Evolutionary conservation across 148 eudicot genomes (phyloP).

Genomic region (Cornus florida): DNA sequence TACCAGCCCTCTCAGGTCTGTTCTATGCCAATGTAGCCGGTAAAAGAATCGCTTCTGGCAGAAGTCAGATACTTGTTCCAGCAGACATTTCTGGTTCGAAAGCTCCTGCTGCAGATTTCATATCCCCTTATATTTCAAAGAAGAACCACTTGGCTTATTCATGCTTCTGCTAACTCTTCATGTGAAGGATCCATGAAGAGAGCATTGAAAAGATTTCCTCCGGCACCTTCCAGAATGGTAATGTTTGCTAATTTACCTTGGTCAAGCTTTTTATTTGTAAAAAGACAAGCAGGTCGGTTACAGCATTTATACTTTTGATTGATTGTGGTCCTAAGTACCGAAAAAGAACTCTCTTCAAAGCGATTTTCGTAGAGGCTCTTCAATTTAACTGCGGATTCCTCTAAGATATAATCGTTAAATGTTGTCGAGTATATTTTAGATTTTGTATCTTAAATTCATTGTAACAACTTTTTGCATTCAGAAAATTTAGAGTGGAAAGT

Average conservation of each 20-base stretch:
- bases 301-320: not conserved
- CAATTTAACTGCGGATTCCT: not conserved
- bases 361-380: not conserved
- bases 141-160: constrained; percentile 91
- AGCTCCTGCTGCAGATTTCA: constrained; percentile 51
- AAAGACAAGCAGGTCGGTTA: not conserved
- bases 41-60: constrained; percentile 80
- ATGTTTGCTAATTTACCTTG: not conserved
- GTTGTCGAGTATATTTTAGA: not conserved
- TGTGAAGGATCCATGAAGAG: not conserved
- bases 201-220: not conserved
- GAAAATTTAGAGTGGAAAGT: not conserved
- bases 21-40: constrained; percentile 95
- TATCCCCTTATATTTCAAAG: constrained; percentile 72
- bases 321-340: not conserved
- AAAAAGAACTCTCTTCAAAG: not conserved
- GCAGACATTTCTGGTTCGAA: constrained; percentile 43
- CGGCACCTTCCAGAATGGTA: not conserved
- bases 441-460: not conserved
- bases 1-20: constrained; percentile 88
- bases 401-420: not conserved
- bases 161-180: constrained; percentile 65
- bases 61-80: constrained; percentile 86
- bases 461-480: not conserved
- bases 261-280: constrained; percentile 4